Base-by-base conservation (phyloP, 495 filamentous ascomycete genomes). In the Opeltia flavorubescens region DNA sequence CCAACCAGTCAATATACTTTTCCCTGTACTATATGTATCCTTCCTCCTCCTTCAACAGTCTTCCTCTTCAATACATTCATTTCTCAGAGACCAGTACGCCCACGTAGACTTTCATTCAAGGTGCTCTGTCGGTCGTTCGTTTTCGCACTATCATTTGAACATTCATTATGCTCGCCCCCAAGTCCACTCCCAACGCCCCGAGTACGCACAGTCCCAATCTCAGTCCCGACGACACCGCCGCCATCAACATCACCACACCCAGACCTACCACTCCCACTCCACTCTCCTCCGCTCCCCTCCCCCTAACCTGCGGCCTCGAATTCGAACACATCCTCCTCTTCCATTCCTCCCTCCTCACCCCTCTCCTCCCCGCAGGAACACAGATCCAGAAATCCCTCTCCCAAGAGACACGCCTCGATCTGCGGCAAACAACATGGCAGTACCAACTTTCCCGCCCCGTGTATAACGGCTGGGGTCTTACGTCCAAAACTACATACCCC, bases 391-490 rank as follows among this genome's bases (percentile, higher is more conserved):
- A 55, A 30, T 23, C 47, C 26, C 38, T 57, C 26, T 21, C 45
- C 17, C 36, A 46, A 4, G 43, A 43, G 1, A 25, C 27, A 9
- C 52, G 52, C 5, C 33, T 25, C 11, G 25, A 43, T 13, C 38
- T 55, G 11, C 20, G 38, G 26, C 38, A 44, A 42, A 17, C 25
- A 26, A 29, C 30, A 5, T 21, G 24, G 8, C 21, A 45, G 6
- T 55, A 55, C 35, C 21, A 31, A 3, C 5, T 12, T 5, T 27
- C 30, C n/a, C 48, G 55, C 20, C 43, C 43, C 5, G 24, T 17
- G 17, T 59, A 59, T 35, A 48, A 43, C 30, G 55, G 56, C 33
- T 59, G 56, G 56, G 50, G 30, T 20, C 34, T 59, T 8, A 48
- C 51, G 24, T 33, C 46, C 28, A 45, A 30, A 15, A 35, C 41